Base-by-base conservation (phyloP, 345 rosid genomes). In the Corymbia maculata region DNA sequence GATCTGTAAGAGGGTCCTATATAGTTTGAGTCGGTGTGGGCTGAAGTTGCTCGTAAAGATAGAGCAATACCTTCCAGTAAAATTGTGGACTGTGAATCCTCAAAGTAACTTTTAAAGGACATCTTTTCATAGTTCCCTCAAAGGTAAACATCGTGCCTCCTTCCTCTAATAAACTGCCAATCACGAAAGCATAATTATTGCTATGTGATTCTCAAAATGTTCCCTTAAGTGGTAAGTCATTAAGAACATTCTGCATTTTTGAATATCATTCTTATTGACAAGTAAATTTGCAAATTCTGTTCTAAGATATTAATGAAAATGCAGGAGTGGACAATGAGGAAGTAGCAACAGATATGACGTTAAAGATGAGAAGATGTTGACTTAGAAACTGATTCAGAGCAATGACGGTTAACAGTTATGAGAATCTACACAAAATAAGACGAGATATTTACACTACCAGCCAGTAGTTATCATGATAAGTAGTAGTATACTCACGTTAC, bases 41-140 rank as follows among this genome's bases (percentile, higher is more conserved):
- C 24, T 16, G 45, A 32, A 68, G 79, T 16, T 9, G 79, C 45
- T 1, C 19, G 79, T 15, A 68, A 36, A 68, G 79, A 15, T 32
- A 42, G 19, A 42, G 15, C 47, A 28, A 61, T 36, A 96, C 99
- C 98, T 97, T 97, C 97, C 98, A 96, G 91, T 97, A 96, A 93
- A 97, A 95, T 85, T 92, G 95, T 75, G 98, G 97, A 92, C 88
- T 94, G 91, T 96, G 97, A 88, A 97, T 92, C 90, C 88, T 95
- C 90, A 97, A 88, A 53, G 91, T 89, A 79, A 92, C 88, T 93
- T 92, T 94, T 85, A 92, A 88, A 52, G 89, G 89, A 90, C 95
- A 95, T 50, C 90, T 92, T 88, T 89, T 88, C 36, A 70, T 86
- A 24, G 92, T 89, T 90, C 97, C 98, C 28, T 92, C 21, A n/a